These are phyloP conservation scores for Carex myosuroides DNA, from an alignment of 176 grass and related monocot species.

Conservation along the genomic window DNA sequence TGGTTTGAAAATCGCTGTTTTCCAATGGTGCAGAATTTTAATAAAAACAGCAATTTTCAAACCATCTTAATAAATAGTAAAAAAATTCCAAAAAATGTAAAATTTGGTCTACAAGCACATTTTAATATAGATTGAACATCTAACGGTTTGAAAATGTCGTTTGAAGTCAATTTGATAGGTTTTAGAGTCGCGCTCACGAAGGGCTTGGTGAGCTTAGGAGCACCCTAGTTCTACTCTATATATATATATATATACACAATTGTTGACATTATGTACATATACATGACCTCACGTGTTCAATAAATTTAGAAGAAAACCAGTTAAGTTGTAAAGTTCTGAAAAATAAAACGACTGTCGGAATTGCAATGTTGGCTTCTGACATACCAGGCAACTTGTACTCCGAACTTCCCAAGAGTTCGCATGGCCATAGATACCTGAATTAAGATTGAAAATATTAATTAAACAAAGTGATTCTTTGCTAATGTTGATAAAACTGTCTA, in stretches of 20 bases:
- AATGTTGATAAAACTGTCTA: neutral
- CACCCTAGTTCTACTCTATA: too few species aligned
- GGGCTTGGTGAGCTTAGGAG: too few species aligned
- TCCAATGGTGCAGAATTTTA: too few species aligned
- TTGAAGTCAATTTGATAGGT: too few species aligned
- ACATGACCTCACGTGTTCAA: neutral
- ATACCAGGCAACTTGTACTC: conserved; percentile 85
- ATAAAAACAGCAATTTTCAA: too few species aligned
- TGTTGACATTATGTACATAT: neutral
- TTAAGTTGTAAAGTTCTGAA: neutral
- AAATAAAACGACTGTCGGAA: neutral
- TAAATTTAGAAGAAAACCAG: neutral
- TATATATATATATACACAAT: neutral
- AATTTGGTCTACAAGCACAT: too few species aligned
- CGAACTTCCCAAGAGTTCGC: conserved; percentile 73
- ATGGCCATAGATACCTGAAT: conserved; percentile 85
- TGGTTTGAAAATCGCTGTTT: too few species aligned
- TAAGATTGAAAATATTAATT: conserved; percentile 14
- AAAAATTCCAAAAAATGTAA: too few species aligned
- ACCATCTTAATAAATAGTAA: too few species aligned
- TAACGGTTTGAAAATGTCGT: too few species aligned
- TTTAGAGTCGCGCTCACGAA: too few species aligned
- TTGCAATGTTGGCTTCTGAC: conserved; percentile 16
- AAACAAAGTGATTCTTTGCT: neutral
- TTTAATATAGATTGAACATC: too few species aligned